Conservation (phyloP, 1,284 basidiomycete species). For the Irpex rosettiformis region DNA sequence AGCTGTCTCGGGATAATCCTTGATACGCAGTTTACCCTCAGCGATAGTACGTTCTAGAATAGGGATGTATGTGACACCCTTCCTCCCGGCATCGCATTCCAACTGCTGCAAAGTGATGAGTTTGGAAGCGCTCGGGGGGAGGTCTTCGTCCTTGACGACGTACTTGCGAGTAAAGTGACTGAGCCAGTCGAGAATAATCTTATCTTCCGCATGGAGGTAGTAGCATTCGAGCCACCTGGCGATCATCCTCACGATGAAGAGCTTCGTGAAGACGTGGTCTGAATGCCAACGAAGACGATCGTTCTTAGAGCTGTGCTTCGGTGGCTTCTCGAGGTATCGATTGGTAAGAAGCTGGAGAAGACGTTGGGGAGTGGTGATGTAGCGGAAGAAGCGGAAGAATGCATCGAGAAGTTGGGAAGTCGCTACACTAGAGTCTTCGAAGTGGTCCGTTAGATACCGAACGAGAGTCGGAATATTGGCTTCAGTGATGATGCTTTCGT, state of each 20-base stretch:
- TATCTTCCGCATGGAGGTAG: background rate
- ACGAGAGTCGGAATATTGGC: background rate
- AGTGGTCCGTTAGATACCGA: background rate
- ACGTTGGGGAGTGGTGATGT: background rate
- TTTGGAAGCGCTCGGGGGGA: background rate
- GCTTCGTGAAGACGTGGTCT: background rate
- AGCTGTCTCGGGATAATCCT: background rate
- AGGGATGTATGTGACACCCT: background rate
- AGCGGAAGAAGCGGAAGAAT: background rate
- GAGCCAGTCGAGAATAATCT: background rate
- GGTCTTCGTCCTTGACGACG: background rate
- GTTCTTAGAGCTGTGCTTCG: background rate
- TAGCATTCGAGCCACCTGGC: background rate
- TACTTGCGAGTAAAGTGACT: background rate
- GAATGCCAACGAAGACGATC: background rate
- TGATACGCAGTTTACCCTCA: background rate
- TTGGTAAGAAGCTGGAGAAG: background rate
- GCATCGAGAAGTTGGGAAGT: background rate
- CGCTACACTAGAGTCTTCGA: background rate
- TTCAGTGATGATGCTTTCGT: background rate
- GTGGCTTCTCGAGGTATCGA: background rate
- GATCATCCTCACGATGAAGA: background rate
- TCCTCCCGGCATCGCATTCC: background rate
- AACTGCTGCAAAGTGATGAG: background rate
- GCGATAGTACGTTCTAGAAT: background rate